Base-by-base conservation (phyloP, 2,329 filamentous ascomycete species). In the Graphiopsis chlorocephala region DNA sequence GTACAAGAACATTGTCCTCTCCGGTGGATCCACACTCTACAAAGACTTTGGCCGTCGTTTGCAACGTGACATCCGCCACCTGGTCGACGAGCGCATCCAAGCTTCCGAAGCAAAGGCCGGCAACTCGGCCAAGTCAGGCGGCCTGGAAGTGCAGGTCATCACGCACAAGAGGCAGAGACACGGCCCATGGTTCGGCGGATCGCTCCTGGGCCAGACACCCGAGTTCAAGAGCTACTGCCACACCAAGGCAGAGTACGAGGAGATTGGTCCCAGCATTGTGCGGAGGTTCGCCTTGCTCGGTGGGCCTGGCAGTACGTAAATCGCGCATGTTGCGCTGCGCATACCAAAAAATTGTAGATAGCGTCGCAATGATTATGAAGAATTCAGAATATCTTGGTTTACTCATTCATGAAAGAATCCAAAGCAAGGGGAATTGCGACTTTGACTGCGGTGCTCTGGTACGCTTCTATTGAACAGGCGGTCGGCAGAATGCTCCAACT, bases 1-100 rank as follows among this genome's bases (percentile, higher is more conserved):
- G 42, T 99, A 99, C 87, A 99, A 99, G 88, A 99, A 99, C 81
- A 99, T 99, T 80, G 95, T 99, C 38, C 85, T 99, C 42, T 98
- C 94, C 3, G 95, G 95, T 76, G 95, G 95, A 73, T 97, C 93
- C 71, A 99, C 95, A 25, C 83, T 99, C 67, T 99, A 98, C 86
- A 97, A 98, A 81, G 93, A 99, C 80, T 99, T 99, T 79, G 95
- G 95, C 28, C 88, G 95, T 70, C 88, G 95, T 76, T 84, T 99
- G 83, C 96, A 99, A 82, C 89, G 95, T 76, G 96, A 99, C 76
- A 99, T 99, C 76, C 92, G 95, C 80, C 92, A 97, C 76, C 82
- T 99, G 65, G 95, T 98, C 48, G 95, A 99, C 75, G 92, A 90
- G 20, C 87, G 95, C 72, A 97, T 99, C 76, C 88, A 90, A 72